phyloP scores from a whole-genome alignment of 345 rosid species.

The Acer yangbiense region DNA sequence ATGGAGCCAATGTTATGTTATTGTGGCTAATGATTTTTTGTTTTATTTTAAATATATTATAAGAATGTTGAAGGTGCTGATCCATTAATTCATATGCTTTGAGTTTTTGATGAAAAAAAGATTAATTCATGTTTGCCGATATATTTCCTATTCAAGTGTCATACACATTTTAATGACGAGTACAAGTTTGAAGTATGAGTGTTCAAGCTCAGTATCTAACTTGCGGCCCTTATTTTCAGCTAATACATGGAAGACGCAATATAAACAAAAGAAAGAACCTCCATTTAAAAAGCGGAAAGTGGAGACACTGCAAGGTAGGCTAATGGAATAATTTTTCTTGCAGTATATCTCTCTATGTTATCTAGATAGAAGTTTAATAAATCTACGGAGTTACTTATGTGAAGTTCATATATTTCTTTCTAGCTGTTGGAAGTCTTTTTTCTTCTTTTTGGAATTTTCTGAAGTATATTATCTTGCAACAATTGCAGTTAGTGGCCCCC shows the following conservation, averaged over 20 bases:
- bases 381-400: slow-evolving; percentile 9
- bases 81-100: not conserved
- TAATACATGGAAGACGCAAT: slow-evolving; percentile 65
- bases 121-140: not conserved
- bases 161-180: not conserved
- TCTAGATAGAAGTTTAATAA: slow-evolving; percentile 23
- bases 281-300: slow-evolving; percentile 80
- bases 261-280: slow-evolving; percentile 72
- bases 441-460: slow-evolving; percentile 5
- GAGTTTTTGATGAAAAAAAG: not conserved
- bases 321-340: not conserved
- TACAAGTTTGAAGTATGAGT: not conserved
- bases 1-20: not conserved
- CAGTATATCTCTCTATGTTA: slow-evolving; percentile 1
- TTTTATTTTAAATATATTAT: not conserved
- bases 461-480: slow-evolving; percentile 24
- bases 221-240: slow-evolving; percentile 47
- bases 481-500: slow-evolving; percentile 41
- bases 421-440: not conserved
- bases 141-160: not conserved
- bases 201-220: slow-evolving; percentile 19
- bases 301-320: slow-evolving; percentile 76
- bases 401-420: slow-evolving; percentile 6
- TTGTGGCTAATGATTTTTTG: not conserved
- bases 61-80: not conserved